Evolutionary conservation across 129 eudicot species (phyloP).

Genomic region (Mikania micrantha): DNA sequence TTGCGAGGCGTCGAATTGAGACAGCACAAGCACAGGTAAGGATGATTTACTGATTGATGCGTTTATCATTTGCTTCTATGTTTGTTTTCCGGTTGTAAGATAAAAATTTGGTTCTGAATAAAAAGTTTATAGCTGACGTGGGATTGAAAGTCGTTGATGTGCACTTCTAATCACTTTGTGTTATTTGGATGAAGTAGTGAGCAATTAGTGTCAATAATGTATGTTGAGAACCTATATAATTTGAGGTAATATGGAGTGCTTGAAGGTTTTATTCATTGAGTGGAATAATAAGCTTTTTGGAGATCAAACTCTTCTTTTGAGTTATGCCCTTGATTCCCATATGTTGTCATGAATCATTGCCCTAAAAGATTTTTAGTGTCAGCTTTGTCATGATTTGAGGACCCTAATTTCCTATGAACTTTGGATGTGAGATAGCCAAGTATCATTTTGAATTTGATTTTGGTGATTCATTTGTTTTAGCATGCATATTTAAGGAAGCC

Average conservation of each 20-base stretch:
- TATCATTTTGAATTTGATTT: not conserved
- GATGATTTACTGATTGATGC: not conserved
- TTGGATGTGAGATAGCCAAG: conserved; percentile 7
- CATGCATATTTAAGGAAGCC: not conserved
- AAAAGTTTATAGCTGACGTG: not conserved
- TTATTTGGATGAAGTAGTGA: not conserved
- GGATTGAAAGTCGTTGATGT: not conserved
- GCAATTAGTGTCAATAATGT: conserved; percentile 1
- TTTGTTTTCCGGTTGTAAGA: not conserved
- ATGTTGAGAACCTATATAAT: conserved; percentile 2
- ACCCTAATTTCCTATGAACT: not conserved
- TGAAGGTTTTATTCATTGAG: not conserved
- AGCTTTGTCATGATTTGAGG: not conserved
- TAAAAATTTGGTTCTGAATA: conserved; percentile 5
- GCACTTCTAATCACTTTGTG: not conserved
- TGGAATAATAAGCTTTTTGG: not conserved
- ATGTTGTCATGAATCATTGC: not conserved
- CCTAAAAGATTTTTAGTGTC: not conserved
- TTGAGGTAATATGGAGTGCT: conserved; percentile 5
- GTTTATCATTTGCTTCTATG: conserved; percentile 7
- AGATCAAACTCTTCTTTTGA: not conserved
- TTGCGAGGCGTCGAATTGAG: conserved; percentile 97
- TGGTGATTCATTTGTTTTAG: not conserved
- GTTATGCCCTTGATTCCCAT: not conserved
- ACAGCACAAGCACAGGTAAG: conserved; percentile 96